A percentile compares a stretch with the other conserved stretches of the same genome.
phyloP scores from a whole-genome alignment of 2,329 filamentous ascomycete genomes.

The Botrytis tulipae region DNA sequence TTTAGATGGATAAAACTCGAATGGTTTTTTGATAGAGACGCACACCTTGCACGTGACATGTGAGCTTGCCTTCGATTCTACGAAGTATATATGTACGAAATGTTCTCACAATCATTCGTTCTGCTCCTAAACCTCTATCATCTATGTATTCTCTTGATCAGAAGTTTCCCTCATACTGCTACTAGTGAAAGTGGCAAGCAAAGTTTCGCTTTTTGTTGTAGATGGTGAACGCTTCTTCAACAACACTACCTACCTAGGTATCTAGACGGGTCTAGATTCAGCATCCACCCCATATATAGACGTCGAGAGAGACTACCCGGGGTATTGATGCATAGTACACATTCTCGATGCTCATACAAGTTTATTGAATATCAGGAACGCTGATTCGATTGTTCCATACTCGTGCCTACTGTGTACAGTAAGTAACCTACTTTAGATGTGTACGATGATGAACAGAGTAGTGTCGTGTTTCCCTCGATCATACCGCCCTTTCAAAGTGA shows the following conservation, averaged over 20 bases:
- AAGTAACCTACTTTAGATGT: neutral
- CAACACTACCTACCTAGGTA: neutral
- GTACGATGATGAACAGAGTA: neutral
- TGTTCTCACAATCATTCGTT: neutral
- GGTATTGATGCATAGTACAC: neutral
- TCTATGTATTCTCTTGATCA: neutral
- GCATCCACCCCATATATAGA: neutral
- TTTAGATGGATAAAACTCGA: neutral
- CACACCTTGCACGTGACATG: neutral
- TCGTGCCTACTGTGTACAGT: neutral
- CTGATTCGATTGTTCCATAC: neutral
- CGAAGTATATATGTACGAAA: neutral
- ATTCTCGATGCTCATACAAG: neutral
- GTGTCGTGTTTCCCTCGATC: neutral
- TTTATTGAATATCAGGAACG: neutral
- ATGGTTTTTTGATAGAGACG: neutral
- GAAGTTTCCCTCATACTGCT: neutral
- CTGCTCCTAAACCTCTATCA: neutral
- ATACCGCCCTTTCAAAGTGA: conserved; percentile 4
- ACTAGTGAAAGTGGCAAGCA: neutral
- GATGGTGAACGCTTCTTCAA: neutral
- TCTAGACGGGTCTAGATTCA: neutral
- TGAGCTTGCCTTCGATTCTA: neutral
- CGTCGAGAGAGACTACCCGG: neutral
- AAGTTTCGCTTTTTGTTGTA: neutral